Percentiles rank a stretch among this genome's conserved stretches.
Conservation (phyloP, 2,329 filamentous ascomycete genomes). For the Apiospora sp. region DNA sequence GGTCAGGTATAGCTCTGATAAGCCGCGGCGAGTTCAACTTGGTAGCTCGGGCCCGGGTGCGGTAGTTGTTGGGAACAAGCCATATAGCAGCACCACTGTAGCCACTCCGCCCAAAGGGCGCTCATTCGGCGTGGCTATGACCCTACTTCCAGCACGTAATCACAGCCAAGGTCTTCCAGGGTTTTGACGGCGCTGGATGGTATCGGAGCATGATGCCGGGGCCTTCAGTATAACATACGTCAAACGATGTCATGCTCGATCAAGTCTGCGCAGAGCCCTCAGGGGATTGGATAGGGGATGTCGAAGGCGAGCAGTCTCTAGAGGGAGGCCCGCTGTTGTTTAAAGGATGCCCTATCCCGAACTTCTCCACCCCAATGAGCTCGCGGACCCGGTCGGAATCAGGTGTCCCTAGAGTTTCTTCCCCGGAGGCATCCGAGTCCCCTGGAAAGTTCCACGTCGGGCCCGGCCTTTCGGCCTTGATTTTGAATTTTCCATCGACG, state of each 20-base stretch:
- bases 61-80: background rate
- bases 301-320: background rate
- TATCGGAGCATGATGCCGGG: background rate
- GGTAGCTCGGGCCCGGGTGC: too few relatives aligned
- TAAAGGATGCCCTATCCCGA: slow-evolving; percentile 23
- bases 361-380: background rate
- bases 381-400: background rate
- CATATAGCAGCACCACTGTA: background rate
- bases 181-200: background rate
- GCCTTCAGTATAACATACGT: background rate
- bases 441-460: background rate
- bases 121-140: background rate
- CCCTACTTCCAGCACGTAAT: background rate
- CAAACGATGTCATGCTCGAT: background rate
- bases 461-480: slow-evolving; percentile 1
- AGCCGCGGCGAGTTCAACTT: background rate
- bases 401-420: background rate
- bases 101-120: background rate
- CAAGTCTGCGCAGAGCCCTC: background rate
- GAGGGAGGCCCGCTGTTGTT: background rate
- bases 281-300: background rate
- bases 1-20: background rate
- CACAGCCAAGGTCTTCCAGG: too few relatives aligned
- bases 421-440: slow-evolving; percentile 16
- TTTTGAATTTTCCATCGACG: slow-evolving; percentile 23